Evolutionary conservation across 192 early-diverging fungal species (phyloP), one percentile per base, ranked within the genome.

Genomic region (Linnemannia zychae): DNA sequence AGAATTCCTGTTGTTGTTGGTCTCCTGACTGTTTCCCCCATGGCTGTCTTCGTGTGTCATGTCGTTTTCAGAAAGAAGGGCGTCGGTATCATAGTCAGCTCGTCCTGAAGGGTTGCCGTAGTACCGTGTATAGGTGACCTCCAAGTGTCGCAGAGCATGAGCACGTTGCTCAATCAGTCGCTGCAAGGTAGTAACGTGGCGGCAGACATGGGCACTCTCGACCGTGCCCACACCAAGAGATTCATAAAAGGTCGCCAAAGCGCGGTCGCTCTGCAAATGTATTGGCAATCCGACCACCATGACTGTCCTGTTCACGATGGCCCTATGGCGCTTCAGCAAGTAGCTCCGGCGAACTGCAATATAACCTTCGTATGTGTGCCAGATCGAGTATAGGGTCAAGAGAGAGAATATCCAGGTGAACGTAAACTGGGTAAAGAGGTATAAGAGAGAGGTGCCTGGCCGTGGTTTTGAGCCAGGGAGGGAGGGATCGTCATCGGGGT

Each of bases 61-160:
- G 24, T 92, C 89, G 57, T 88, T 88, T 65, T 88, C 89, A 17
- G 76, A 70, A 9, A 79, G 33, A 15, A 90, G 60, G 3, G 34
- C 52, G 28, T 90, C 90, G 0, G 93, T 92, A 66, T 95, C 90
- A 70, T 95, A 95, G 7, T 88, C 91, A 3, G 88, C 84, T 69
- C 90, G 88, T 40, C 76, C 46, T 67, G 94, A 95, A 1, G 95
- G 95, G 75, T 96, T 96, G 11, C 94, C 94, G 84, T 93, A 92
- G 44, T 92, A 91, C 67, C 87, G 53, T 60, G 85, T 85, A 67
- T 93, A 94, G 6, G 90, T 90, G 3, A 77, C 67, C 75, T 96
- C 95, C 75, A 95, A 74, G 4, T 74, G 79, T 16, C 89, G 75
- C 50, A 96, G 77, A 49, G 76, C 89, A 57, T 82, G 52, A 11